Evolutionary conservation across 225 moss, liverwort and hornwort genomes (phyloP), one percentile per base, ranked within the genome.

Genomic region (Physcomitrellopsis africana): DNA sequence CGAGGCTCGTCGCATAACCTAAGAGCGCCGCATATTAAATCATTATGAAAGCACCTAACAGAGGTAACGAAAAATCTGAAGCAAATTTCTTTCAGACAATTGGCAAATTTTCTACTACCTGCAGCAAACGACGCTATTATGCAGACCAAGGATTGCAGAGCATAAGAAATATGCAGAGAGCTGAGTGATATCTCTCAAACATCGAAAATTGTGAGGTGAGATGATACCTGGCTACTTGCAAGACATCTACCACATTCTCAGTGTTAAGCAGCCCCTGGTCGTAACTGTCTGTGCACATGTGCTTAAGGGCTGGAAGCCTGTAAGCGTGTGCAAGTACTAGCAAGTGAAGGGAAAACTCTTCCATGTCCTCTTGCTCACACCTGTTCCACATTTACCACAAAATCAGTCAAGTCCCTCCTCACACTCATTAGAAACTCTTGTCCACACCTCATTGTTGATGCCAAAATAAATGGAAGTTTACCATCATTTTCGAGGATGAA

Each of bases 1-100:
- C 91, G 86, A 20, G 93, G 86, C 32, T 79, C 81, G 72, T 93
- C 93, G 75, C 91, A 93, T 44, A 89, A 84, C 77, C 86, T 84
- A 77, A 57, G 44, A 58, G 69, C 13, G 43, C 67, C 73, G 49
- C 32, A 37, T 4, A 5, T 37, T 5, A 37, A 4, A 37, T 37
- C 32, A 37, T 5, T 37, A 37, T 37, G 4, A 37, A 37, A 37
- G 32, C 32, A 37, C 7, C 32, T 37, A 7, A 2, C 32, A 37
- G 7, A 37, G 32, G 32, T 37, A 0, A 37, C 32, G 32, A 37
- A 7, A 37, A 37, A 4, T 37, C 32, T 37, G 4, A 37, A 37
- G 4, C 32, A 37, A 4, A 37, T 4, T 37, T 37, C 32, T 37
- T 37, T 37, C 4, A 37, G 32, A 37, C 32, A 37, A 0, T 5